A percentile compares a stretch with the other conserved stretches of the same genome.
These are phyloP conservation scores for Vachellia pachyceras DNA, from an alignment of 306 rosid genomes.

Conservation along the genomic window DNA sequence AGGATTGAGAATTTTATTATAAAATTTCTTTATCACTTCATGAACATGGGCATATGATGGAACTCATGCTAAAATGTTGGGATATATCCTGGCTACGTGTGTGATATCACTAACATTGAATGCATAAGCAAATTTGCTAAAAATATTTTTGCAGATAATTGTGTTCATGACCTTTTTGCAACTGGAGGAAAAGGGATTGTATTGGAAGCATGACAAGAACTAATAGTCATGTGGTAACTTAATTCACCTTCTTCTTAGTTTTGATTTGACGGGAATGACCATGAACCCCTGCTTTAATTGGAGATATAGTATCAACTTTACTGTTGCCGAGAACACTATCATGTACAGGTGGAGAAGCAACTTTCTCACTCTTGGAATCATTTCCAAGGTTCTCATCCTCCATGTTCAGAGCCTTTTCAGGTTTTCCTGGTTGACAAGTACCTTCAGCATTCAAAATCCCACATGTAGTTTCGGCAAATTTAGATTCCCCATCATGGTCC, in stretches of 20 bases:
- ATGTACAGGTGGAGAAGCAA: slow-evolving; percentile 40
- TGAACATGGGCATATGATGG: slow-evolving; percentile 20
- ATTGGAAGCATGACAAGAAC: slow-evolving; percentile 26
- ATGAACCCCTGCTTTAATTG: slow-evolving; percentile 47
- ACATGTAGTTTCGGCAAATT: slow-evolving; percentile 78
- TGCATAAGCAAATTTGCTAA: slow-evolving; percentile 8
- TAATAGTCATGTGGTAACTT: slow-evolving; percentile 32
- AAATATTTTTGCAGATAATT: background rate
- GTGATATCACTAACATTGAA: background rate
- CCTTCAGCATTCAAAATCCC: slow-evolving; percentile 51
- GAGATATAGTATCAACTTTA: slow-evolving; percentile 43
- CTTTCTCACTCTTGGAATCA: slow-evolving; percentile 51
- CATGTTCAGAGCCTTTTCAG: slow-evolving; percentile 48
- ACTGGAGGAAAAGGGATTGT: background rate
- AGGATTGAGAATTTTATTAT: slow-evolving; percentile 13
- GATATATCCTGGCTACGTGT: background rate
- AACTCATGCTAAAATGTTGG: background rate
- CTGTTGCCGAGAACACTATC: slow-evolving; percentile 43
- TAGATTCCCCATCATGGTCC: slow-evolving; percentile 74
- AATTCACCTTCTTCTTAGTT: slow-evolving; percentile 84
- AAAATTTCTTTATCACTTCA: slow-evolving; percentile 19
- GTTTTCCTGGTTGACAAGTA: slow-evolving; percentile 43
- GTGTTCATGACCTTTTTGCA: background rate
- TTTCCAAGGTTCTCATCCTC: slow-evolving; percentile 55
- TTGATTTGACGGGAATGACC: slow-evolving; percentile 45